phyloP scores from a whole-genome alignment of 2,329 filamentous ascomycete species.

The Epichloe coenophiala region DNA sequence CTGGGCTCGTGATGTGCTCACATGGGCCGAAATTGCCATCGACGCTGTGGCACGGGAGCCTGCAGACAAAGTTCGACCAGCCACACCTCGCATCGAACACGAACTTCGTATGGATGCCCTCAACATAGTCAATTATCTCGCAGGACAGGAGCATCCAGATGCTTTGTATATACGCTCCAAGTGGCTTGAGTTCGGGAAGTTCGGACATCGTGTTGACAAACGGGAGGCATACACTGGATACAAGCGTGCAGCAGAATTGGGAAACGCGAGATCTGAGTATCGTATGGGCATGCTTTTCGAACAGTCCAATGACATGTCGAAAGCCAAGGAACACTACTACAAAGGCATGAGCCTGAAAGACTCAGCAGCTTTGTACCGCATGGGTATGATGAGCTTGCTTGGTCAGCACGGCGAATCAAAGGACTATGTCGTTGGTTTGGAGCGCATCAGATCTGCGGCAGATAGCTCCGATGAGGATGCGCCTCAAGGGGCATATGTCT shows the following conservation, averaged over 20 bases:
- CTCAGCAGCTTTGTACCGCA: constrained; percentile 71
- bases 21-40: constrained; percentile 73
- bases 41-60: constrained; percentile 60
- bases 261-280: constrained; percentile 83
- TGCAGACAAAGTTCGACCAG: constrained; percentile 41
- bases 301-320: constrained; percentile 80
- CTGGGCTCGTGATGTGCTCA: constrained; percentile 87
- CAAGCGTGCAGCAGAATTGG: constrained; percentile 69
- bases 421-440: constrained; percentile 63
- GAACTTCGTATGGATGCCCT: constrained; percentile 78
- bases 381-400: constrained; percentile 95
- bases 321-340: constrained; percentile 84
- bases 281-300: constrained; percentile 98
- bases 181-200: constrained; percentile 97
- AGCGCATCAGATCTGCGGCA: constrained; percentile 72
- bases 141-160: constrained; percentile 83
- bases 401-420: constrained; percentile 85
- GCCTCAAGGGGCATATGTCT: constrained; percentile 88
- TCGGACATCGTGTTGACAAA: constrained; percentile 80
- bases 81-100: constrained; percentile 78
- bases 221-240: constrained; percentile 88
- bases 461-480: constrained; percentile 89
- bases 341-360: constrained; percentile 67
- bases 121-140: constrained; percentile 82
- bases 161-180: constrained; percentile 90